These are phyloP conservation scores for Shiraia bambusicola DNA, from an alignment of 2,329 filamentous ascomycete genomes.

Conservation along the genomic window DNA sequence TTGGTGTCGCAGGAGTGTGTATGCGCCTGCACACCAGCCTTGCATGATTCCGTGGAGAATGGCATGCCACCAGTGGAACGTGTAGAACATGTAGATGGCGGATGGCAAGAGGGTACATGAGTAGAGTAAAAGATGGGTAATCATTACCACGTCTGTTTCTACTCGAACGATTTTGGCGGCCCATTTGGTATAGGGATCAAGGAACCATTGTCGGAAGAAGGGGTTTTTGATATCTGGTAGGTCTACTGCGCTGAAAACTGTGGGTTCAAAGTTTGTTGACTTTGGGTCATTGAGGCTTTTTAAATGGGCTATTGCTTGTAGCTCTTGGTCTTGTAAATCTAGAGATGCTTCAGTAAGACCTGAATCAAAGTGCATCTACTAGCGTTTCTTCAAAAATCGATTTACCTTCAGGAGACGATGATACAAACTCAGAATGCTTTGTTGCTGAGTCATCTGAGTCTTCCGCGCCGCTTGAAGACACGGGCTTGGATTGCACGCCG, in stretches of 20 bases:
- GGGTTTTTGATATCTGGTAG: constrained; percentile 46
- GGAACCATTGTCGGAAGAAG: constrained; percentile 48
- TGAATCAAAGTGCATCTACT: too few relatives aligned
- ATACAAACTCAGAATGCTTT: constrained; percentile 32
- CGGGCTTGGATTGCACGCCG: constrained; percentile 4
- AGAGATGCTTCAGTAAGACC: not conserved
- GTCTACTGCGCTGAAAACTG: constrained; percentile 57
- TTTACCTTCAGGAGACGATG: constrained; percentile 36
- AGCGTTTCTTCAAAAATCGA: too few relatives aligned
- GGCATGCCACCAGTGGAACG: constrained; percentile 69
- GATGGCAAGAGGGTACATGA: constrained; percentile 69
- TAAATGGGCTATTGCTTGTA: constrained; percentile 48
- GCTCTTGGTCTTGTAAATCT: constrained; percentile 35
- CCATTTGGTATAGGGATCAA: constrained; percentile 61
- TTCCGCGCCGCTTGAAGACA: constrained; percentile 15
- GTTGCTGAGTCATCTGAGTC: constrained; percentile 26
- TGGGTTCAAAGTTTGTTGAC: constrained; percentile 55
- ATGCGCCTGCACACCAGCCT: constrained; percentile 68
- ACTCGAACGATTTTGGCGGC: constrained; percentile 62
- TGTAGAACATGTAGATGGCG: constrained; percentile 63
- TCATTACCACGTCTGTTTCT: constrained; percentile 73
- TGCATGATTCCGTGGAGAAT: constrained; percentile 67
- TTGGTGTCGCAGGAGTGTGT: constrained; percentile 81
- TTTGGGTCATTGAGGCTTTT: constrained; percentile 54
- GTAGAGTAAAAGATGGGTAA: constrained; percentile 75